Percentiles rank a stretch among this genome's conserved stretches.
Evolutionary conservation across 352 stramenopile genomes (phyloP).

Genomic region (Peronospora belbahrii): DNA sequence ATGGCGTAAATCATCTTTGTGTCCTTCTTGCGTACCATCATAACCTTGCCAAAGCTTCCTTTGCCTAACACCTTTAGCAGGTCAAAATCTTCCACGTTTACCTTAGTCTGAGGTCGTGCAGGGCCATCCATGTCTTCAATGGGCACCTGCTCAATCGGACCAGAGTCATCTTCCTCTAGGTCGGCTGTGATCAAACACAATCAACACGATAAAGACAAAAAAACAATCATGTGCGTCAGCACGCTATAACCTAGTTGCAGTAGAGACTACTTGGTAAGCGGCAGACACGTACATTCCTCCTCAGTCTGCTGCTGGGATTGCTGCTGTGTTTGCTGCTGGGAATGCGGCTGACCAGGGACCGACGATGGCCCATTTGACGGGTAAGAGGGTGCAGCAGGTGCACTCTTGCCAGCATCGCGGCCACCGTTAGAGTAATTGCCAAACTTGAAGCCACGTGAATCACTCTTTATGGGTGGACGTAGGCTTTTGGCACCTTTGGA

Average conservation of each 20-base stretch:
- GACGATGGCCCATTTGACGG: slow-evolving; percentile 28
- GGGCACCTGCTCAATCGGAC: slow-evolving; percentile 64
- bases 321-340: slow-evolving; percentile 20
- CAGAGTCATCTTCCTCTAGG: slow-evolving; percentile 75
- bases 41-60: slow-evolving; percentile 93
- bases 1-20: slow-evolving; percentile 92
- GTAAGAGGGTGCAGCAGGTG: slow-evolving; percentile 59
- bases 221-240: slow-evolving; percentile 1
- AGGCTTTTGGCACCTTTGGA: slow-evolving; percentile 65
- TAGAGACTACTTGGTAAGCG: neutral
- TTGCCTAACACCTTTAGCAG: slow-evolving; percentile 92
- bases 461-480: slow-evolving; percentile 76
- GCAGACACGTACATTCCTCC: slow-evolving; percentile 52
- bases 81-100: slow-evolving; percentile 90
- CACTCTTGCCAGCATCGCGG: slow-evolving; percentile 64
- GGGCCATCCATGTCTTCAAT: slow-evolving; percentile 78
- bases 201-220: slow-evolving; percentile 5
- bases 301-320: slow-evolving; percentile 28
- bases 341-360: slow-evolving; percentile 12
- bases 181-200: slow-evolving; percentile 38
- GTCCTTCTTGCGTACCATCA: slow-evolving; percentile 93
- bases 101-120: slow-evolving; percentile 60
- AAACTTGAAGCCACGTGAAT: slow-evolving; percentile 78
- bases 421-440: slow-evolving; percentile 33
- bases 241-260: neutral